These are phyloP conservation scores for Orbilia ellipsospora DNA, from an alignment of 2,329 filamentous ascomycete species.

Conservation along the genomic window DNA sequence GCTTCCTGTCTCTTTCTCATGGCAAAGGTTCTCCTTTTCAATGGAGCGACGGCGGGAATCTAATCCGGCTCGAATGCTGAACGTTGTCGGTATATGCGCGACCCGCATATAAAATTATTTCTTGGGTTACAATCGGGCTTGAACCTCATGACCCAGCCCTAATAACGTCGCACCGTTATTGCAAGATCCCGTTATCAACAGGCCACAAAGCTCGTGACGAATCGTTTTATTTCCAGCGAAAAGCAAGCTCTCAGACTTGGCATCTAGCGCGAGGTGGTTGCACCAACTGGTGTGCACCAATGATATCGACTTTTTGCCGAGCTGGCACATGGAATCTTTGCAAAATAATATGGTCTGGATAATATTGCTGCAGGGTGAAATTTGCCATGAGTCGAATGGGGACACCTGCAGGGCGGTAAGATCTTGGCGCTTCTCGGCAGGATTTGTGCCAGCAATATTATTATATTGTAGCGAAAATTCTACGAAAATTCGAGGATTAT, in stretches of 20 bases:
- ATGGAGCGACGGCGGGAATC: background rate
- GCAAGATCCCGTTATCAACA: too few relatives aligned
- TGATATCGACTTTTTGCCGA: background rate
- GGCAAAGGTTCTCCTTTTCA: constrained; percentile 3
- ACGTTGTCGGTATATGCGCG: background rate
- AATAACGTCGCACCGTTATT: constrained; percentile 1
- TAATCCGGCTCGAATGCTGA: background rate
- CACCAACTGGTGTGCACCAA: background rate
- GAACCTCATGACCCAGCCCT: constrained; percentile 11
- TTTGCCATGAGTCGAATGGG: background rate
- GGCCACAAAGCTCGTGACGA: background rate
- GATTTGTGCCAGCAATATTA: background rate
- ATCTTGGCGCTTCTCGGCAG: background rate
- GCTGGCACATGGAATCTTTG: background rate
- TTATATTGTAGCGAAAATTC: too few relatives aligned
- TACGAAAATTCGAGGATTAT: too few relatives aligned
- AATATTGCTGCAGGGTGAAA: background rate
- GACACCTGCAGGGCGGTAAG: background rate
- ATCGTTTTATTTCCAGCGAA: background rate
- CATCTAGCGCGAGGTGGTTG: background rate
- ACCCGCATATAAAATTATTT: background rate
- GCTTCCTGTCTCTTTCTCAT: background rate
- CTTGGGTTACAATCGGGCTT: constrained; percentile 40
- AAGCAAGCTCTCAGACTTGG: background rate
- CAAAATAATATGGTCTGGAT: background rate